Percentiles rank a stretch among this genome's conserved stretches.
These are phyloP conservation scores for Wallacemonas sp. DNA, from an alignment of 208 protist species.

Conservation along the genomic window DNA sequence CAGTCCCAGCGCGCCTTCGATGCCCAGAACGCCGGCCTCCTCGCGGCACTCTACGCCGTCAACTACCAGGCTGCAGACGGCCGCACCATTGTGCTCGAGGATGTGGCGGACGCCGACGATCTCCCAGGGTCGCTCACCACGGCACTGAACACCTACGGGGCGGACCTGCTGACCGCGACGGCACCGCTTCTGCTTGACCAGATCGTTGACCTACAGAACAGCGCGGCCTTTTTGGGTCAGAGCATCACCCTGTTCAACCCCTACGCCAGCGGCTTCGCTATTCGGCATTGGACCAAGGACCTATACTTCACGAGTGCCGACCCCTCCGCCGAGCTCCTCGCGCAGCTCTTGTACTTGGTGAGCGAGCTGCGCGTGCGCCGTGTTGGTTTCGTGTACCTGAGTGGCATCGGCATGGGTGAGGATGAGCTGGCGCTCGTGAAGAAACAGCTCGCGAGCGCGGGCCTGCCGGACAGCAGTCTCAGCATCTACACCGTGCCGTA, in stretches of 20 bases:
- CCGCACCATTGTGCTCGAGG: slow-evolving; percentile 20
- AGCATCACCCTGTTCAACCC: slow-evolving; percentile 35
- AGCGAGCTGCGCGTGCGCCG: slow-evolving; percentile 24
- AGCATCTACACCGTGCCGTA: slow-evolving; percentile 25
- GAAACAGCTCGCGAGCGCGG: not conserved
- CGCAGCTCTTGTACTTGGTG: slow-evolving; percentile 29
- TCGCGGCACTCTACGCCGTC: not conserved
- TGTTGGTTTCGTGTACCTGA: slow-evolving; percentile 56
- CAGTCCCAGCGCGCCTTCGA: not conserved
- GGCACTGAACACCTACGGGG: not conserved
- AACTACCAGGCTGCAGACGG: not conserved
- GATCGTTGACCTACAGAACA: not conserved
- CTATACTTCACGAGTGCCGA: slow-evolving; percentile 49
- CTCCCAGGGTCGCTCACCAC: not conserved
- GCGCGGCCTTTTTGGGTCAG: slow-evolving; percentile 12
- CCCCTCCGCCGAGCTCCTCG: slow-evolving; percentile 28
- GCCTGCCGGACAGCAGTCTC: not conserved
- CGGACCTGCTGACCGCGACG: not conserved
- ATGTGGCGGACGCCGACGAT: slow-evolving; percentile 7
- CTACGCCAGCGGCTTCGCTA: slow-evolving; percentile 29
- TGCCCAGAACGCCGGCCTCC: not conserved
- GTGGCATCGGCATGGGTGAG: slow-evolving; percentile 28
- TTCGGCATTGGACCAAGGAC: slow-evolving; percentile 35
- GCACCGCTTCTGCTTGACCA: not conserved
- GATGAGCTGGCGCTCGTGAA: slow-evolving; percentile 19